These are phyloP conservation scores for Phlyctochytrium arcticum DNA, from an alignment of 192 early-diverging fungal species.

Conservation along the genomic window DNA sequence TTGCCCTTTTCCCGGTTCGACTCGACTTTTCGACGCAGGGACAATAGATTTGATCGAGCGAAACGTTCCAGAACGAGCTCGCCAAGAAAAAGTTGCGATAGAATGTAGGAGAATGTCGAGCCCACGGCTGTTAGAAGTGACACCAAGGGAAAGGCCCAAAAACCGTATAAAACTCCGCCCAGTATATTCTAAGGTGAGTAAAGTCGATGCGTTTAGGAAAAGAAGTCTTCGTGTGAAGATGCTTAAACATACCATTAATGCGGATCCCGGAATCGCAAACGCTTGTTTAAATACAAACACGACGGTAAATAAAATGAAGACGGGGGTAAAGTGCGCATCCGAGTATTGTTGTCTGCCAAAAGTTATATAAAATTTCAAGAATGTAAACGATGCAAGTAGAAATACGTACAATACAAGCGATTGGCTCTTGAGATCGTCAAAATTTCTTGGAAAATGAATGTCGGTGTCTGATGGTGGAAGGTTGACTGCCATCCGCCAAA, in stretches of 20 bases:
- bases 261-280: conserved; percentile 32
- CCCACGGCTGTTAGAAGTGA: conserved; percentile 30
- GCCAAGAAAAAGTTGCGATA: conserved; percentile 26
- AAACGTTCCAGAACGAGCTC: conserved; percentile 20
- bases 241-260: conserved; percentile 20
- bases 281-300: conserved; percentile 42
- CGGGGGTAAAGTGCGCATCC: conserved; percentile 7
- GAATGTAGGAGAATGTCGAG: conserved; percentile 24
- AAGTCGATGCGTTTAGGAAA: not conserved
- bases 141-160: conserved; percentile 23
- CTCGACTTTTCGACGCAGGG: conserved; percentile 19
- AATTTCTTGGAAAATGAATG: conserved; percentile 25
- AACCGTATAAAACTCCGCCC: conserved; percentile 32
- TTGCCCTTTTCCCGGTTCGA: conserved; percentile 25
- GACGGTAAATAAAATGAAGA: conserved; percentile 16
- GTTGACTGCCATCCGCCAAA: conserved; percentile 12
- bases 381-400: not conserved
- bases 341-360: conserved; percentile 24
- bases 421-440: conserved; percentile 34
- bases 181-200: conserved; percentile 24
- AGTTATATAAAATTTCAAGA: not conserved
- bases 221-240: not conserved
- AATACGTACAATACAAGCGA: conserved; percentile 21
- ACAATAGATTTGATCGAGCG: conserved; percentile 17
- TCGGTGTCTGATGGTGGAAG: conserved; percentile 11